phyloP scores from a whole-genome alignment of 805 yeast species.

The Cyberlindnera saturnus region DNA sequence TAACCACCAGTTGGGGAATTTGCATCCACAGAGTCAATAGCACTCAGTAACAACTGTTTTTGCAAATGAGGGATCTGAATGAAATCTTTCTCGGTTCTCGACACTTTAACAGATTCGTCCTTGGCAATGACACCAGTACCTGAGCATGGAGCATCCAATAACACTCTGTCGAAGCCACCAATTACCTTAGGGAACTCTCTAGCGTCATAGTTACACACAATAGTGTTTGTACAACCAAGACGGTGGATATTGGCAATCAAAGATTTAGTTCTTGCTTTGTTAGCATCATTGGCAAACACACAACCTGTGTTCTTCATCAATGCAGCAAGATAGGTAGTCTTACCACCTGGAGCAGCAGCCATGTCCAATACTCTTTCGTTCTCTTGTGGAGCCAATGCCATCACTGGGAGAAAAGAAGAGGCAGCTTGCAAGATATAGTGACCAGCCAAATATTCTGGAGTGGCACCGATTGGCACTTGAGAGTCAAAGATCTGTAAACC shows the following conservation, averaged over 20 bases:
- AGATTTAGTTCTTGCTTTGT: constrained; percentile 93
- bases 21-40: constrained; percentile 96
- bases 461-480: constrained; percentile 99
- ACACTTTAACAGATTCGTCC: constrained; percentile 89
- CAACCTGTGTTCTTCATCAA: constrained; percentile 97
- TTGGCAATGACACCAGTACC: constrained; percentile 99
- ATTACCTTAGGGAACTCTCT: constrained; percentile 97
- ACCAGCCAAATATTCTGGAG: constrained; percentile 98
- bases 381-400: constrained; percentile 97
- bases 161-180: constrained; percentile 94
- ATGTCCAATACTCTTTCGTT: constrained; percentile 92
- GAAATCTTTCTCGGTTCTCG: constrained; percentile 94
- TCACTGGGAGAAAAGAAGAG: constrained; percentile 92
- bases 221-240: constrained; percentile 91
- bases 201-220: constrained; percentile 96
- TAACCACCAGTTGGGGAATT: constrained; percentile 87
- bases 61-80: constrained; percentile 95
- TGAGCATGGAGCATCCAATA: constrained; percentile 98
- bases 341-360: constrained; percentile 99
- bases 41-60: constrained; percentile 86
- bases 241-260: constrained; percentile 96
- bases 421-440: constrained; percentile 98
- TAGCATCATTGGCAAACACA: constrained; percentile 95
- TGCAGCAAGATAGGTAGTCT: constrained; percentile 91
- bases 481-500: constrained; percentile 97